A percentile compares a stretch with the other conserved stretches of the same genome.
phyloP scores from a whole-genome alignment of 2,329 filamentous ascomycete species.

The Xylariaceae sp. region DNA sequence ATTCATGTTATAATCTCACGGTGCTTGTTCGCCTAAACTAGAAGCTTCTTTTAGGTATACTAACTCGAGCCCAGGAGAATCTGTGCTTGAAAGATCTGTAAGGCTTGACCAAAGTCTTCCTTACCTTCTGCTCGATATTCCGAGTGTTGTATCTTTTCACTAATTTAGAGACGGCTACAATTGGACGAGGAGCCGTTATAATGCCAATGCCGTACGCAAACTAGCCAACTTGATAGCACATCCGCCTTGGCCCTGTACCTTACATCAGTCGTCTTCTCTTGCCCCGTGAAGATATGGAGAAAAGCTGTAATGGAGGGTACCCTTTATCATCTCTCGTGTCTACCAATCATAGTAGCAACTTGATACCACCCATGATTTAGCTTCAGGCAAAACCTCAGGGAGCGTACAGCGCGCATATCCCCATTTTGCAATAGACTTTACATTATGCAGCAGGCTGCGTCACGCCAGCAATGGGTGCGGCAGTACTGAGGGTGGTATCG shows the following conservation, averaged over 20 bases:
- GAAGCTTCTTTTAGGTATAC: slow-evolving; percentile 6
- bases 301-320: slow-evolving; percentile 36
- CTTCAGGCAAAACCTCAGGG: slow-evolving; percentile 1
- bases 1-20: slow-evolving; percentile 25
- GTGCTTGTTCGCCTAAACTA: slow-evolving; percentile 22
- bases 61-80: slow-evolving; percentile 1
- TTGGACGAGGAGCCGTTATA: background rate
- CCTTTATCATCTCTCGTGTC: slow-evolving; percentile 33
- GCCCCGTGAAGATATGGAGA: slow-evolving; percentile 36
- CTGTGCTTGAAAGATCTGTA: background rate
- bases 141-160: background rate
- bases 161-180: background rate
- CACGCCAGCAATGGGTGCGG: slow-evolving; percentile 4
- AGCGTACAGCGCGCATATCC: slow-evolving; percentile 5
- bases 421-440: slow-evolving; percentile 1
- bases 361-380: slow-evolving; percentile 14
- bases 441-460: slow-evolving; percentile 13
- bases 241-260: slow-evolving; percentile 40
- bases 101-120: background rate
- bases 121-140: slow-evolving; percentile 2
- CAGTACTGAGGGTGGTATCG: slow-evolving; percentile 11
- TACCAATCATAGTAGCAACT: slow-evolving; percentile 18
- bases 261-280: slow-evolving; percentile 41
- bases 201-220: background rate
- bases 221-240: slow-evolving; percentile 20